These are phyloP conservation scores for Hansenula lynferdii DNA, from an alignment of 1,139 yeast genomes.

Conservation along the genomic window DNA sequence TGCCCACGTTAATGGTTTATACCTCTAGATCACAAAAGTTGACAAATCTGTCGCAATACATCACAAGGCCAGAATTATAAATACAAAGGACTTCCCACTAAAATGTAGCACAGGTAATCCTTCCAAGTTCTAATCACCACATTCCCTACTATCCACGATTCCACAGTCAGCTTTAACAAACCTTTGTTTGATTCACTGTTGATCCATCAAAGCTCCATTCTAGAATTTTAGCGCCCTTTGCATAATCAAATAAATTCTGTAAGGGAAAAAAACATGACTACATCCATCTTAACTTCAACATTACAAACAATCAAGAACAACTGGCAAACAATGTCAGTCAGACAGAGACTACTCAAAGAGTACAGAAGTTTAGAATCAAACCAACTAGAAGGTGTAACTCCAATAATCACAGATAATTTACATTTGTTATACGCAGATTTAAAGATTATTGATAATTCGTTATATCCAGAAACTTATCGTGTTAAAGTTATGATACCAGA, in stretches of 20 bases:
- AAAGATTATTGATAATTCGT: constrained; percentile 22
- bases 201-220: too few relatives aligned
- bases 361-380: constrained; percentile 10
- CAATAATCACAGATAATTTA: constrained; percentile 17
- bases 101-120: too few relatives aligned
- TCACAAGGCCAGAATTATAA: too few relatives aligned
- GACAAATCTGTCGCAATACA: background rate
- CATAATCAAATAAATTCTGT: too few relatives aligned
- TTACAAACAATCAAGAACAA: constrained; percentile 5
- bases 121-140: too few relatives aligned
- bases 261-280: constrained; percentile 1
- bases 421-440: constrained; percentile 17
- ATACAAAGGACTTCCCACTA: too few relatives aligned
- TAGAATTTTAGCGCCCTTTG: too few relatives aligned
- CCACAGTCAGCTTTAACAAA: too few relatives aligned
- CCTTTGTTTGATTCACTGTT: too few relatives aligned
- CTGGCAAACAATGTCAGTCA: constrained; percentile 8
- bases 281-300: constrained; percentile 4
- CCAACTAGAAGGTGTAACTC: constrained; percentile 10
- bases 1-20: too few relatives aligned
- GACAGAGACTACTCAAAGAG: constrained; percentile 17
- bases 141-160: too few relatives aligned
- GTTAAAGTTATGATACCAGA: constrained; percentile 37
- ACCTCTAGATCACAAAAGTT: constrained; percentile 1
- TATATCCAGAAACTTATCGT: constrained; percentile 31